Evolutionary conservation across 2,329 filamentous ascomycete species (phyloP), one percentile per base, ranked within the genome.

Genomic region (Colletotrichum caudatum): DNA sequence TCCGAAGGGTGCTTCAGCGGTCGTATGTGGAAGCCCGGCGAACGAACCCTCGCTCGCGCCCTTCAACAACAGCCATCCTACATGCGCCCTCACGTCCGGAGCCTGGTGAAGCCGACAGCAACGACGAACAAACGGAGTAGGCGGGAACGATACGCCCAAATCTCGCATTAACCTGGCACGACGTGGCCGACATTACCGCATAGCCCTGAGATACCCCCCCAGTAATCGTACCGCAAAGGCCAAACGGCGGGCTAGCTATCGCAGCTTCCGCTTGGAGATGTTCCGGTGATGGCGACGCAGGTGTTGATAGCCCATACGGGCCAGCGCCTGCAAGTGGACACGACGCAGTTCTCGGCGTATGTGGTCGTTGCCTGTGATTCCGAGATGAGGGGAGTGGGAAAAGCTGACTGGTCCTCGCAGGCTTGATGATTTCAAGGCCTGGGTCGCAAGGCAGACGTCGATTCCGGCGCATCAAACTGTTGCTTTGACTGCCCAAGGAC

Each of bases 221-320:
- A 37, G 51, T 23, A 54, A 26, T 57, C 33, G 35, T 33, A 23
- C 23, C 56, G 59, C 35, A 29, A 48, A 61, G 60, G 54, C 65
- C 59, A 48, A 64, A 50, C 65, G 37, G 54, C 41, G 59, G 66
- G 65, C 48, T 57, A 60, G 70, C 70, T 72, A 57, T 66, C 53
- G 70, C 61, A 71, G 67, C 70, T 58, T 48, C 23, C 44, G 56
- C 50, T 57, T 37, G 80, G 83, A 83, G 78, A 87, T 88, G 86
- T 84, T 84, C 85, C 84, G 89, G 61, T 86, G 83, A 97, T 97
- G 94, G 93, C 93, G 85, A 90, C 95, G 81, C 91, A 94, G 85
- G 91, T 97, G 83, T 93, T 94, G 86, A 92, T 97, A 80, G 94
- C 94, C 88, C 95, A 97, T 85, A 94, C 93, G 83, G 95, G 95